Percentiles rank a stretch among this genome's conserved stretches.
Evolutionary conservation across 1,284 basidiomycete genomes (phyloP).

Genomic region (Trichosporon coremiiforme): DNA sequence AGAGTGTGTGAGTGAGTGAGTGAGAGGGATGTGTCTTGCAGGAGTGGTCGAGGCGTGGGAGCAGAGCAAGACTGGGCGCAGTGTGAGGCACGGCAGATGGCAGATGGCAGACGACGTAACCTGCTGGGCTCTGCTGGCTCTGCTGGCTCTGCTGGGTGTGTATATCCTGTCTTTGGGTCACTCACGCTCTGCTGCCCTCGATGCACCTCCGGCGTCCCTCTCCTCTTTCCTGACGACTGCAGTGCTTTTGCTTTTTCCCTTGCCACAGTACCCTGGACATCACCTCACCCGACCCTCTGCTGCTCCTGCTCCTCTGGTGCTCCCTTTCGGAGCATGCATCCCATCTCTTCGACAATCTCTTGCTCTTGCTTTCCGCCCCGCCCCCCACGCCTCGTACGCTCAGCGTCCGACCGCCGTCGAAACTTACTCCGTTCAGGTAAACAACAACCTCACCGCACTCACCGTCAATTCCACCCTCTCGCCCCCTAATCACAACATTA

Average conservation of each 20-base stretch:
- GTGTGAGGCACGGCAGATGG: neutral
- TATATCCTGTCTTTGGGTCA: neutral
- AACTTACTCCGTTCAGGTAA: constrained; percentile 3
- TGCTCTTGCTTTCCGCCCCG: neutral
- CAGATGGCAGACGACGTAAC: neutral
- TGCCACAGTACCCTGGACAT: no score
- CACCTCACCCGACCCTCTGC: no score
- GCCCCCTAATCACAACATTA: neutral
- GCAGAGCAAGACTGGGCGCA: neutral
- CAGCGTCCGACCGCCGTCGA: neutral
- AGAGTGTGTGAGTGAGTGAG: no score
- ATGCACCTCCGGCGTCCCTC: no score
- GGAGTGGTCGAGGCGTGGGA: neutral
- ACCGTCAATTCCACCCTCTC: neutral
- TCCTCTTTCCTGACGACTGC: no score
- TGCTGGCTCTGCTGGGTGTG: neutral
- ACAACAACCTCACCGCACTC: neutral
- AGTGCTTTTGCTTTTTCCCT: no score
- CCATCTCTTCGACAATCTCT: no score
- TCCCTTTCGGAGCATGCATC: no score
- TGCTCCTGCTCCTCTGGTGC: no score
- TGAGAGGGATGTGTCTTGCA: no score
- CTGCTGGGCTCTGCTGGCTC: neutral
- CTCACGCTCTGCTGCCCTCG: no score
- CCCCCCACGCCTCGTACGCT: no score